Conservation (phyloP, 2,329 filamentous ascomycete species). For the Zymoseptoria crescenta region DNA sequence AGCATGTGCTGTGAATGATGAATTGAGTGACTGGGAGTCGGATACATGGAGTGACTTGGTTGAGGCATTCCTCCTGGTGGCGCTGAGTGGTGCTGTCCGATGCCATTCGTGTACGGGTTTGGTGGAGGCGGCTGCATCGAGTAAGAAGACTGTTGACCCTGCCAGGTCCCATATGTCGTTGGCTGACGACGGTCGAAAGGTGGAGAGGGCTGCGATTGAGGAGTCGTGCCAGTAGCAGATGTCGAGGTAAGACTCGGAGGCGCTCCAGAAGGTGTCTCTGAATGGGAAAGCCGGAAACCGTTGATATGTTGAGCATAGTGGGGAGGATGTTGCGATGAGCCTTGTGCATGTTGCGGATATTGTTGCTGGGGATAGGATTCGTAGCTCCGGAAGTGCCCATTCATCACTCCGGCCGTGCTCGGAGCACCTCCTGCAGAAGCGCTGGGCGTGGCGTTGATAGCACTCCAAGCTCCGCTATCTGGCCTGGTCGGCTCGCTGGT, state of each 20-base stretch:
- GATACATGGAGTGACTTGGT: slow-evolving; percentile 5
- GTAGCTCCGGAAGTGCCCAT: slow-evolving; percentile 23
- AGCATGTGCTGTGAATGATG: slow-evolving; percentile 3
- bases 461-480: slow-evolving; percentile 33
- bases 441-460: slow-evolving; percentile 30
- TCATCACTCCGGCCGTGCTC: slow-evolving; percentile 18
- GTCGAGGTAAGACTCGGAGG: slow-evolving; percentile 22
- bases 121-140: slow-evolving; percentile 17
- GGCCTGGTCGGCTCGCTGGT: slow-evolving; percentile 13
- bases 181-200: slow-evolving; percentile 13
- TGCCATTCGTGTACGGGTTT: slow-evolving; percentile 16
- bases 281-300: slow-evolving; percentile 23
- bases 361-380: slow-evolving; percentile 20
- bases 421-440: slow-evolving; percentile 10
- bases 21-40: slow-evolving; percentile 4
- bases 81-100: slow-evolving; percentile 7
- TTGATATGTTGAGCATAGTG: slow-evolving; percentile 16
- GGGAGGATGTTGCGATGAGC: slow-evolving; percentile 6
- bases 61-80: slow-evolving; percentile 4
- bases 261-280: slow-evolving; percentile 12
- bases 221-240: slow-evolving; percentile 9
- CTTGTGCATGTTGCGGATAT: slow-evolving; percentile 5
- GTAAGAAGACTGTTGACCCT: slow-evolving; percentile 15
- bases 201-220: slow-evolving; percentile 22
- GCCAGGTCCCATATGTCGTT: slow-evolving; percentile 16